Percentiles rank a stretch among this genome's conserved stretches.
phyloP scores from a whole-genome alignment of 257 asterid genomes.

The Scutellaria galericulata region DNA sequence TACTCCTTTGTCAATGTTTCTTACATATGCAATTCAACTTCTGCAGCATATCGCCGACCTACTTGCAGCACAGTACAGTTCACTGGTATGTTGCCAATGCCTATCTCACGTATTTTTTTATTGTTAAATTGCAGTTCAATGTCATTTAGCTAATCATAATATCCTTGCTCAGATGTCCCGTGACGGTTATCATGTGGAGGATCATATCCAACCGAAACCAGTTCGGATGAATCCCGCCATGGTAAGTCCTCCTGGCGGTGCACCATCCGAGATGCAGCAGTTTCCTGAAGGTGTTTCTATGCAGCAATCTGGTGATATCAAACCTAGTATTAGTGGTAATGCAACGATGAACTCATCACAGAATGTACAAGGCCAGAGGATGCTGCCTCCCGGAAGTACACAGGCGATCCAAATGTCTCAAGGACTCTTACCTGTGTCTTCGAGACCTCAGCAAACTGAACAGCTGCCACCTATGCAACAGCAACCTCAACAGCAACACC shows the following conservation, averaged over 20 bases:
- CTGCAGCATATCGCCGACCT: constrained; percentile 93
- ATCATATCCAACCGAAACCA: constrained; percentile 71
- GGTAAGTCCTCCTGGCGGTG: constrained; percentile 42
- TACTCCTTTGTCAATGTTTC: constrained; percentile 24
- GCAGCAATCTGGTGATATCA: constrained; percentile 57
- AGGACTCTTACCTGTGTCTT: constrained; percentile 62
- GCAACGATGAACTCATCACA: constrained; percentile 53
- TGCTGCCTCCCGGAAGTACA: constrained; percentile 67
- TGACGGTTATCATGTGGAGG: constrained; percentile 76
- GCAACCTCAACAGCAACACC: constrained; percentile 63
- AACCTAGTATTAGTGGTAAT: constrained; percentile 55
- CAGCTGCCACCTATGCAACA: constrained; percentile 58
- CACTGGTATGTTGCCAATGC: constrained; percentile 61
- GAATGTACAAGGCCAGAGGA: constrained; percentile 58
- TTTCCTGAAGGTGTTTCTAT: constrained; percentile 64
- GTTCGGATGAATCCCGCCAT: constrained; percentile 47
- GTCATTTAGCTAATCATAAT: constrained; percentile 9
- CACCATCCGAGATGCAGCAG: constrained; percentile 69
- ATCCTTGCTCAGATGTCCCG: constrained; percentile 66
- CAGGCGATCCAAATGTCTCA: constrained; percentile 81
- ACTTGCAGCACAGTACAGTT: constrained; percentile 79
- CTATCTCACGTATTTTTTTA: background rate
- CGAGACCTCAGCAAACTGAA: constrained; percentile 75
- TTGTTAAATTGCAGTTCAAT: background rate
- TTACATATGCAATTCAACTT: constrained; percentile 35